These are phyloP conservation scores for Calonectria pteridis DNA, from an alignment of 2,329 filamentous ascomycete genomes.

Conservation along the genomic window DNA sequence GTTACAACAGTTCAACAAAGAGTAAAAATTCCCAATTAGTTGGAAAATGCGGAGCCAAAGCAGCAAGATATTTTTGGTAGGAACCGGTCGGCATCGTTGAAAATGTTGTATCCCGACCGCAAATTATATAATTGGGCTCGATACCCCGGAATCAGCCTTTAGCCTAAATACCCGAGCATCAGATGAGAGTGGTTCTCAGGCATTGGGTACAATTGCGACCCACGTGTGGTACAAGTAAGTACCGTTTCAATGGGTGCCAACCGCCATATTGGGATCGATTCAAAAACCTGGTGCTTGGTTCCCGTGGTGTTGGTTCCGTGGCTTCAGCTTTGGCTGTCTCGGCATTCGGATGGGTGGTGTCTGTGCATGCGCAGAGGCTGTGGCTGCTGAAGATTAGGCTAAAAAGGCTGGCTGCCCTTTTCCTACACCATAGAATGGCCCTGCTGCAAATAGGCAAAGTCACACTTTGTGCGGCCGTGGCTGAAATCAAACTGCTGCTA, in stretches of 20 bases:
- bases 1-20: background rate
- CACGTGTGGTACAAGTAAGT: background rate
- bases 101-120: background rate
- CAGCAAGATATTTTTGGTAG: background rate
- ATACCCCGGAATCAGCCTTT: conserved; percentile 1
- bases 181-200: background rate
- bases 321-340: background rate
- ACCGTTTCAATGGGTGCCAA: background rate
- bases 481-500: background rate
- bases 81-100: background rate
- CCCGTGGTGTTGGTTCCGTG: background rate
- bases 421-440: background rate
- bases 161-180: conserved; percentile 14
- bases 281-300: background rate
- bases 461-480: background rate
- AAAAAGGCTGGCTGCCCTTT: background rate
- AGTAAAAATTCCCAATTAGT: background rate
- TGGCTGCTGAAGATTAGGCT: conserved; percentile 8
- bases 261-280: background rate
- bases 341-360: background rate
- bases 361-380: background rate
- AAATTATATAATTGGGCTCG: conserved; percentile 14
- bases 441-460: background rate
- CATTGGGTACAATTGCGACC: background rate
- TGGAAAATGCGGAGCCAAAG: background rate